Conservation (phyloP, 1,139 yeast species). For the Sugiyamaella pinicola region DNA sequence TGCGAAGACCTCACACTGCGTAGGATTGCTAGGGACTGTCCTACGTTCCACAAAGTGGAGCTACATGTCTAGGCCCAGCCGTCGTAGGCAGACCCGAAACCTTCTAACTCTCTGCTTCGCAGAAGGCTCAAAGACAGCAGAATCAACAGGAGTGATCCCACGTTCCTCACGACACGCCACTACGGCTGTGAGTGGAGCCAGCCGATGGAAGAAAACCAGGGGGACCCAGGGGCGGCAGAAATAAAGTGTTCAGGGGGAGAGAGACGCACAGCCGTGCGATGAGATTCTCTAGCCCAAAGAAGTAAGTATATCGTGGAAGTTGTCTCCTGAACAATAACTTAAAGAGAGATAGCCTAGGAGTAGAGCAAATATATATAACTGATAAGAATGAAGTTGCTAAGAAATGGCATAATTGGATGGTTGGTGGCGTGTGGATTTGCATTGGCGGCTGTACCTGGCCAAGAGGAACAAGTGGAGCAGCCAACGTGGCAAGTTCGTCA, state of each 20-base stretch:
- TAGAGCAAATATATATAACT: neutral
- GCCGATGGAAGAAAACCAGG: no score
- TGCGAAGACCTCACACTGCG: no score
- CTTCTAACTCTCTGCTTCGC: no score
- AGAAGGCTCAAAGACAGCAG: no score
- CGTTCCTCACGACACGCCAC: no score
- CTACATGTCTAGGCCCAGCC: constrained; percentile 10
- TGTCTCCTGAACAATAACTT: neutral
- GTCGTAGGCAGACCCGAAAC: constrained; percentile 7
- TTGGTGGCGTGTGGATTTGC: neutral
- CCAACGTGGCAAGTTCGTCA: constrained; percentile 55
- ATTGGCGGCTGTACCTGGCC: neutral
- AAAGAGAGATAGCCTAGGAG: neutral
- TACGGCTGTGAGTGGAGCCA: no score
- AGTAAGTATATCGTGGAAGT: constrained; percentile 6
- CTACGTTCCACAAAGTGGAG: neutral
- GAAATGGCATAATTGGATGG: neutral
- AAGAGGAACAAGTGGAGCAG: neutral
- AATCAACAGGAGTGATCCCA: no score
- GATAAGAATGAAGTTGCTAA: neutral
- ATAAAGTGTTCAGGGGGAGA: no score
- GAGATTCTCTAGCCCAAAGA: neutral
- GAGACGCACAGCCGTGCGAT: constrained; percentile 14
- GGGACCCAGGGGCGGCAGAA: no score
- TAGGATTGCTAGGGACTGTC: no score